Evolutionary conservation across 1,284 basidiomycete genomes (phyloP).

Genomic region (Schizophyllum amplum): DNA sequence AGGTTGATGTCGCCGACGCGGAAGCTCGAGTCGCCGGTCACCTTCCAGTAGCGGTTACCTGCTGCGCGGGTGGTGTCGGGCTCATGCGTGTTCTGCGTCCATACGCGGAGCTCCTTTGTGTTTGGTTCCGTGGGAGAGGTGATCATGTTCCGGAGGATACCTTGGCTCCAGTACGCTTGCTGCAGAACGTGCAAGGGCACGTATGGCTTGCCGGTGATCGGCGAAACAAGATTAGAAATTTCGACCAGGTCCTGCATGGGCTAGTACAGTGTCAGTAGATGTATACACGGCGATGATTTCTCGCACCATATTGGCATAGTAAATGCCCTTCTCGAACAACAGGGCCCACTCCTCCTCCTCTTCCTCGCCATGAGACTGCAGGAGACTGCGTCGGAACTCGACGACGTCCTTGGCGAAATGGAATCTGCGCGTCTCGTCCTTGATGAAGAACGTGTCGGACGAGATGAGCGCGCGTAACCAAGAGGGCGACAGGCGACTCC

Average conservation of each 20-base stretch:
- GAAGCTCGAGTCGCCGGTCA: constrained; percentile 69
- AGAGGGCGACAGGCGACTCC: constrained; percentile 54
- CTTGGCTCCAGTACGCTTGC: constrained; percentile 61
- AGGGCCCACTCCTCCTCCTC: constrained; percentile 64
- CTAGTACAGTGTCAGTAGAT: constrained; percentile 29
- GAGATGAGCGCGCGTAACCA: constrained; percentile 75
- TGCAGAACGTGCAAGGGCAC: constrained; percentile 65
- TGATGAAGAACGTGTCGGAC: constrained; percentile 77
- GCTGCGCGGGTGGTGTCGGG: constrained; percentile 9
- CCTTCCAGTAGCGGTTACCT: constrained; percentile 48
- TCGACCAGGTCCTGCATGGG: constrained; percentile 68
- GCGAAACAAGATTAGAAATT: constrained; percentile 68
- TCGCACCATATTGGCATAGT: constrained; percentile 84
- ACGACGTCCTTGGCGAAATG: constrained; percentile 69
- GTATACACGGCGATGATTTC: constrained; percentile 1
- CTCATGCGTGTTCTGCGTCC: constrained; percentile 4
- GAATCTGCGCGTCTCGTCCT: constrained; percentile 76
- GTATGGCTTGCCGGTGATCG: constrained; percentile 59
- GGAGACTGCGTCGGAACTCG: constrained; percentile 54
- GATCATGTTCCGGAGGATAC: background rate
- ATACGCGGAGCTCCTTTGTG: constrained; percentile 4
- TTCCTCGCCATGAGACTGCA: constrained; percentile 20
- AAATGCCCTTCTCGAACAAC: constrained; percentile 76
- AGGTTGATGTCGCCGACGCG: constrained; percentile 63
- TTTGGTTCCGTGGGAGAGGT: constrained; percentile 10